These are phyloP conservation scores for Tulasnella sp. DNA, from an alignment of 768 basidiomycete genomes.

Conservation along the genomic window DNA sequence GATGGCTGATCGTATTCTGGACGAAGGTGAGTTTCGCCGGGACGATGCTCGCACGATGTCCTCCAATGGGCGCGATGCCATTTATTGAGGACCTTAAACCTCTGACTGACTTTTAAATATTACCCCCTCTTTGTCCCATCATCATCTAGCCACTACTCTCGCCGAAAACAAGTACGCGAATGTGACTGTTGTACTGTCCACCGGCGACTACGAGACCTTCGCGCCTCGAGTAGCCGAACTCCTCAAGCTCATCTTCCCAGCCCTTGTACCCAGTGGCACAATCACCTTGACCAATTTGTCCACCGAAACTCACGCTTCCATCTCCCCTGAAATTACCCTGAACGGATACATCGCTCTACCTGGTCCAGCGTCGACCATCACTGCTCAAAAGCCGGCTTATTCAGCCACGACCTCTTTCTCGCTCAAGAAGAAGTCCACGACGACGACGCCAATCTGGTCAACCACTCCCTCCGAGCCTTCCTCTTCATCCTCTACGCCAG, in stretches of 20 bases:
- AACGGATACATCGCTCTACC: conserved; percentile 58
- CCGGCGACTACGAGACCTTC: conserved; percentile 58
- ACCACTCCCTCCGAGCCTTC: not conserved
- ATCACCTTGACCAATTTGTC: conserved; percentile 58
- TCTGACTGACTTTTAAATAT: not conserved
- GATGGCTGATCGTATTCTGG: conserved; percentile 76
- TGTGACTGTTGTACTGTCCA: conserved; percentile 62
- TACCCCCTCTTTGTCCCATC: not conserved
- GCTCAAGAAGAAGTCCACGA: conserved; percentile 39
- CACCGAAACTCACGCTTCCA: conserved; percentile 40
- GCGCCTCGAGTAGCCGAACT: conserved; percentile 51
- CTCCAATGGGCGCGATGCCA: not conserved
- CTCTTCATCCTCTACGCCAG: not conserved
- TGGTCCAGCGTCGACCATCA: conserved; percentile 44
- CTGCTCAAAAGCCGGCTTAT: conserved; percentile 60
- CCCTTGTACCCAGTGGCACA: conserved; percentile 63
- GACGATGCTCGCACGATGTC: not conserved
- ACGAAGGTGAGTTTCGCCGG: conserved; percentile 55
- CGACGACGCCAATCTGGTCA: not conserved
- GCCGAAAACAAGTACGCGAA: conserved; percentile 54
- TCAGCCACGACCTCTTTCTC: conserved; percentile 43
- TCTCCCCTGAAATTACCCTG: conserved; percentile 58
- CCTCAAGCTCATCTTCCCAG: conserved; percentile 55
- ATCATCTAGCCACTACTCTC: conserved; percentile 52
- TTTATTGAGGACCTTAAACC: conserved; percentile 17